Percentiles rank a stretch among this genome's conserved stretches.
phyloP scores from a whole-genome alignment of 2,329 filamentous ascomycete species.

The Trichoderma brevicompactum region DNA sequence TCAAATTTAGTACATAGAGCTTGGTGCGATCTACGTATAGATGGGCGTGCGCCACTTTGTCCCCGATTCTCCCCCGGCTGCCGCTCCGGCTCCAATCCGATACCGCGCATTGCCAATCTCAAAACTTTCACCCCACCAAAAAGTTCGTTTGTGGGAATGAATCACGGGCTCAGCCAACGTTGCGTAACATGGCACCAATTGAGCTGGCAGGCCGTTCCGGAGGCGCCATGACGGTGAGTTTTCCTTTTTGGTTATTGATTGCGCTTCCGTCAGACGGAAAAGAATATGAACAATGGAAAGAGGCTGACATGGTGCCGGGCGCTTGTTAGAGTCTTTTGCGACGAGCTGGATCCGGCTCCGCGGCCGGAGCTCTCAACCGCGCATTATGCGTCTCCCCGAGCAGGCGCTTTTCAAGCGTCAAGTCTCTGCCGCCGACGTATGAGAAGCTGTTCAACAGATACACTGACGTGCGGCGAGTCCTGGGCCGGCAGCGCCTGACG shows the following conservation, averaged over 20 bases:
- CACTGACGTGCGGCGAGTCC: slow-evolving; percentile 71
- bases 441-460: slow-evolving; percentile 79
- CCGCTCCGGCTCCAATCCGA: slow-evolving; percentile 41
- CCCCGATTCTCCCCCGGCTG: slow-evolving; percentile 2
- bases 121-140: slow-evolving; percentile 38
- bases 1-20: background rate
- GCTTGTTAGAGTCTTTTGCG: slow-evolving; percentile 45
- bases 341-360: slow-evolving; percentile 41
- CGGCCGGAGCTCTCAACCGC: slow-evolving; percentile 25
- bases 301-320: slow-evolving; percentile 2
- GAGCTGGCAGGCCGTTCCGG: slow-evolving; percentile 55
- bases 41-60: slow-evolving; percentile 1
- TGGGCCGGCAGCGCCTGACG: slow-evolving; percentile 72
- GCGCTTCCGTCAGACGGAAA: too few relatives aligned
- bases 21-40: background rate
- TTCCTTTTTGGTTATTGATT: background rate
- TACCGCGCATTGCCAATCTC: slow-evolving; percentile 42
- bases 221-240: slow-evolving; percentile 52
- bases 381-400: slow-evolving; percentile 34
- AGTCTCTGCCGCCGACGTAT: slow-evolving; percentile 70
- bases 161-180: slow-evolving; percentile 8
- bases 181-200: slow-evolving; percentile 54
- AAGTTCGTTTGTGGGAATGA: slow-evolving; percentile 33
- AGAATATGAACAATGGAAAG: too few relatives aligned
- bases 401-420: slow-evolving; percentile 46